phyloP scores from a whole-genome alignment of 148 eudicot genomes.

The Linanthus parryae region DNA sequence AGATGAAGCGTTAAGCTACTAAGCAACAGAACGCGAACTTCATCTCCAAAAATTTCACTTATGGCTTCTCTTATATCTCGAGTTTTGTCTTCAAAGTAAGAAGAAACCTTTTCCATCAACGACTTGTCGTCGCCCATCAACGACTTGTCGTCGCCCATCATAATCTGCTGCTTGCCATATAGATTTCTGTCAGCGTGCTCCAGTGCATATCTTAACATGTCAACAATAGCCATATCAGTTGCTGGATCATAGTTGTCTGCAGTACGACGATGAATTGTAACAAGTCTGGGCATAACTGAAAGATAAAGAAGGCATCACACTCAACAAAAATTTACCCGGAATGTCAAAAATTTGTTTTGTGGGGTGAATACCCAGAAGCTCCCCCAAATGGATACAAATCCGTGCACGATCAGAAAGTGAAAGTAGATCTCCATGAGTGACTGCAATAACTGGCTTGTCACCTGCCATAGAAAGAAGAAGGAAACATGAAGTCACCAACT shows the following conservation, averaged over 20 bases:
- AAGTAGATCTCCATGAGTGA: constrained; percentile 90
- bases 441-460: constrained; percentile 79
- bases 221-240: constrained; percentile 36
- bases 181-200: constrained; percentile 14
- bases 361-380: constrained; percentile 69
- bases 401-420: constrained; percentile 54
- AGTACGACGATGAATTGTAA: no score
- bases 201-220: constrained; percentile 6
- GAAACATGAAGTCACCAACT: no score
- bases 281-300: background rate
- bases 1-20: no score
- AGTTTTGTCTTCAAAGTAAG: no score
- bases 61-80: no score
- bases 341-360: constrained; percentile 75
- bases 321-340: constrained; percentile 41
- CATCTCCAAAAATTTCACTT: no score
- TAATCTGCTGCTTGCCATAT: no score
- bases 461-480: no score
- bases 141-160: no score
- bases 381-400: constrained; percentile 64
- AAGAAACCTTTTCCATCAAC: no score
- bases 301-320: background rate
- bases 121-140: no score
- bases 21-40: no score
- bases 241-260: constrained; percentile 53